phyloP scores from a whole-genome alignment of 768 basidiomycete genomes.

The Chalciporus pseudorubinellus region DNA sequence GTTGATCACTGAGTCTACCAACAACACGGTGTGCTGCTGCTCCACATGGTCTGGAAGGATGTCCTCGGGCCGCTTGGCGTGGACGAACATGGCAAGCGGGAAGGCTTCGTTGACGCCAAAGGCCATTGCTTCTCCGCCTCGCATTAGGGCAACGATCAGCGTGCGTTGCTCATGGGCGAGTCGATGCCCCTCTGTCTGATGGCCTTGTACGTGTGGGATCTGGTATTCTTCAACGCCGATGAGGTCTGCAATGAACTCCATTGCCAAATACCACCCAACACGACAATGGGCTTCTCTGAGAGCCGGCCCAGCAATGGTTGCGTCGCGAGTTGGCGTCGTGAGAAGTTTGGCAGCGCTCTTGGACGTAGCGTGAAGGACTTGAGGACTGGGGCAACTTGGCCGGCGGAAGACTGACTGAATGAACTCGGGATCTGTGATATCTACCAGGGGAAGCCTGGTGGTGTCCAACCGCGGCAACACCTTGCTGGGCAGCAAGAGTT shows the following conservation, averaged over 20 bases:
- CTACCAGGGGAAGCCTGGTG: slow-evolving; percentile 14
- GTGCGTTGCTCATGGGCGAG: slow-evolving; percentile 13
- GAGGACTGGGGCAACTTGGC: slow-evolving; percentile 9
- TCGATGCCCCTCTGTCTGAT: slow-evolving; percentile 14
- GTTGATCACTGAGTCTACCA: slow-evolving; percentile 17
- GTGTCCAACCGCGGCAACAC: slow-evolving; percentile 12
- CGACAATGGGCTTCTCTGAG: slow-evolving; percentile 17
- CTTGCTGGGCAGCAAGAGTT: slow-evolving; percentile 13
- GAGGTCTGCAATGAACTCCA: slow-evolving; percentile 17
- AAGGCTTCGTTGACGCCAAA: slow-evolving; percentile 14
- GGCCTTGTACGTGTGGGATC: slow-evolving; percentile 15
- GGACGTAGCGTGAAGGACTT: slow-evolving; percentile 14
- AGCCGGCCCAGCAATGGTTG: slow-evolving; percentile 14
- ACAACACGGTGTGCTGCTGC: slow-evolving; percentile 13
- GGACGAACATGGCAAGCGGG: slow-evolving; percentile 15
- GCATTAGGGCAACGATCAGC: slow-evolving; percentile 15
- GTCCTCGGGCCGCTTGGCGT: slow-evolving; percentile 14
- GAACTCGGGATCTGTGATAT: slow-evolving; percentile 15
- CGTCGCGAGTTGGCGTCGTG: slow-evolving; percentile 13
- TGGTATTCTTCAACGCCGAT: slow-evolving; percentile 14
- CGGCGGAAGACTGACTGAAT: slow-evolving; percentile 12
- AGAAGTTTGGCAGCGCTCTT: slow-evolving; percentile 13
- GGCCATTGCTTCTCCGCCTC: slow-evolving; percentile 14
- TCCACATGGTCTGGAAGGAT: slow-evolving; percentile 13
- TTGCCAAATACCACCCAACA: slow-evolving; percentile 16